phyloP scores from a whole-genome alignment of 1,284 basidiomycete species.

The Marasmius tenuissimus region DNA sequence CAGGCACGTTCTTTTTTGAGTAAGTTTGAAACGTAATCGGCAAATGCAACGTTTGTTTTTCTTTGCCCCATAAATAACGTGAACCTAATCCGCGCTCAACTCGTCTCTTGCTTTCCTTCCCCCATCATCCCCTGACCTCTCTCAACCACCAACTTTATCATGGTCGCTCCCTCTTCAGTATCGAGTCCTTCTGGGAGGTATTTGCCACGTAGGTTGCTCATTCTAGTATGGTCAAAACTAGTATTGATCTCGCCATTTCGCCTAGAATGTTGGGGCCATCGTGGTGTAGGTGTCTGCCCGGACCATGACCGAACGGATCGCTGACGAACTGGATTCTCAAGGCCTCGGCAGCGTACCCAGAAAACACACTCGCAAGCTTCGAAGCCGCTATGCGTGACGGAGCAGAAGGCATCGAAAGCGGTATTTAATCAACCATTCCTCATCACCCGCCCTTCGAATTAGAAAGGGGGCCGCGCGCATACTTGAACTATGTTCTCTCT shows the following conservation, averaged over 20 bases:
- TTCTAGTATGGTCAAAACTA: neutral
- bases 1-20: neutral
- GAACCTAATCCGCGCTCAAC: neutral
- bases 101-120: neutral
- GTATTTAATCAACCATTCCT: conserved; percentile 50
- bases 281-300: conserved; percentile 66
- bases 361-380: conserved; percentile 93
- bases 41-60: neutral
- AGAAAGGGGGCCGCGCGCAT: neutral
- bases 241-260: neutral
- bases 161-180: neutral
- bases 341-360: conserved; percentile 86
- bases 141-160: neutral
- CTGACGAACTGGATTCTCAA: conserved; percentile 29
- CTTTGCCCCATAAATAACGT: neutral
- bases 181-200: neutral
- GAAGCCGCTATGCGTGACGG: conserved; percentile 91
- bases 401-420: conserved; percentile 93
- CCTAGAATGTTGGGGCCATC: conserved; percentile 90
- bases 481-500: neutral
- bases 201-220: neutral
- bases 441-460: neutral
- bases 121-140: neutral
- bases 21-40: neutral
- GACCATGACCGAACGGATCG: conserved; percentile 1